Conservation (phyloP, 1,284 basidiomycete genomes). For the Mycena sp. region DNA sequence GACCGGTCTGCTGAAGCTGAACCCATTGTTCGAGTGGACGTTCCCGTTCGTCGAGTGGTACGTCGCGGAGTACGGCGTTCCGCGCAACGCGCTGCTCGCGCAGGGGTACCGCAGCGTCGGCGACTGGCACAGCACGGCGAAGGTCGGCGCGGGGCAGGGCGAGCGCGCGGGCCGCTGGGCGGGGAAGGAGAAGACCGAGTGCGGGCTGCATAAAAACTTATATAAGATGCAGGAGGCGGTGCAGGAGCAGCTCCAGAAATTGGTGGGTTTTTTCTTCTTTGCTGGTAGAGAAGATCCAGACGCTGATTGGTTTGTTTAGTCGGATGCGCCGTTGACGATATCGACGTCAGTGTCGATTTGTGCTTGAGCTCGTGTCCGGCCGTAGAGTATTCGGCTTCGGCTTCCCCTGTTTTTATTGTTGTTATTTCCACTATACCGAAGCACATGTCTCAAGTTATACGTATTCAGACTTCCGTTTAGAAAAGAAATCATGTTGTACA, state of each 20-base stretch:
- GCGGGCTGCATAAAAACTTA: conserved; percentile 93
- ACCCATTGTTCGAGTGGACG: conserved; percentile 93
- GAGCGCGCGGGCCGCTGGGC: conserved; percentile 96
- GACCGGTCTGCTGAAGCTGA: conserved; percentile 94
- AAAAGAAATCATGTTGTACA: too few relatives aligned
- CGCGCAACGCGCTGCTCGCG: conserved; percentile 88
- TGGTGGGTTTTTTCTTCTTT: background rate
- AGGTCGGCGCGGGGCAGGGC: conserved; percentile 75
- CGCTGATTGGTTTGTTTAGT: background rate
- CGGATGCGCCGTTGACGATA: background rate
- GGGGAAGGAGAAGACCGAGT: conserved; percentile 93
- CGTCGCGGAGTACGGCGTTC: conserved; percentile 85
- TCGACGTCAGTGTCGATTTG: conserved; percentile 6
- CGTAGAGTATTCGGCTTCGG: too few relatives aligned
- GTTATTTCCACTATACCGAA: background rate
- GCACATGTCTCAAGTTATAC: too few relatives aligned
- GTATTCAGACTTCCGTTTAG: too few relatives aligned
- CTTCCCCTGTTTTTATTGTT: background rate
- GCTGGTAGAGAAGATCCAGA: background rate
- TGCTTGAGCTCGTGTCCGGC: background rate
- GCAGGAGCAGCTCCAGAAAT: conserved; percentile 33
- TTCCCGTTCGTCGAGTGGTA: conserved; percentile 91
- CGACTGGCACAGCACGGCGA: conserved; percentile 95
- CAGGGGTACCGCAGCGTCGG: conserved; percentile 96
- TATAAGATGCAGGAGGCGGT: conserved; percentile 72